Conservation (phyloP, 148 eudicot genomes). For the Pharnaceum exiguum region DNA sequence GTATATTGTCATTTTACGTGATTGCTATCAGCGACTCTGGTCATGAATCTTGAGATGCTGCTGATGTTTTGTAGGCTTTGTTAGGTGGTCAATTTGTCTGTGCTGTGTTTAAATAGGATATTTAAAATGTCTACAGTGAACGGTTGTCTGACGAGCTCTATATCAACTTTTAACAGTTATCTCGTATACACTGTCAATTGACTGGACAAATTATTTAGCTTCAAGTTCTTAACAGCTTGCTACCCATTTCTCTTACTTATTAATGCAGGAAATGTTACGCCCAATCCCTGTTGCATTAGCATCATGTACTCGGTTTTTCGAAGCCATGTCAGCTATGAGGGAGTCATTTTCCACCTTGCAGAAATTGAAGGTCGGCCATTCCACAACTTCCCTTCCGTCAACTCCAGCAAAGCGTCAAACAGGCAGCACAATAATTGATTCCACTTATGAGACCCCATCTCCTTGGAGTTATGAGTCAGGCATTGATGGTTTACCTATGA, state of each 20-base stretch:
- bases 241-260: neutral
- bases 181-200: too few relatives aligned
- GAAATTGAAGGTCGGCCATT: conserved; percentile 61
- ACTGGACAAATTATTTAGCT: too few relatives aligned
- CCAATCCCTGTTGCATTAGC: conserved; percentile 98
- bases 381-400: conserved; percentile 35
- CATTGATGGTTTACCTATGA: conserved; percentile 51
- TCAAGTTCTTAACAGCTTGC: neutral
- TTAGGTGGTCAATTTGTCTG: too few relatives aligned
- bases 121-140: too few relatives aligned
- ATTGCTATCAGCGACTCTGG: too few relatives aligned
- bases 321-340: conserved; percentile 99
- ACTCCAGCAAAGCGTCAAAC: conserved; percentile 44
- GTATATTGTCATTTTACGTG: too few relatives aligned
- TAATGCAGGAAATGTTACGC: conserved; percentile 82
- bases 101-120: too few relatives aligned
- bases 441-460: conserved; percentile 77
- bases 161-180: too few relatives aligned
- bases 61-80: too few relatives aligned
- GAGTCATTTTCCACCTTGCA: conserved; percentile 92
- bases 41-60: too few relatives aligned
- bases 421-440: conserved; percentile 32
- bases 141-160: too few relatives aligned
- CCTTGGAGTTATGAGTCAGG: conserved; percentile 67
- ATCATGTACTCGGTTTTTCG: conserved; percentile 92